phyloP scores from a whole-genome alignment of 441 rosid genomes.

The Pelargonium myrrhifolium region DNA sequence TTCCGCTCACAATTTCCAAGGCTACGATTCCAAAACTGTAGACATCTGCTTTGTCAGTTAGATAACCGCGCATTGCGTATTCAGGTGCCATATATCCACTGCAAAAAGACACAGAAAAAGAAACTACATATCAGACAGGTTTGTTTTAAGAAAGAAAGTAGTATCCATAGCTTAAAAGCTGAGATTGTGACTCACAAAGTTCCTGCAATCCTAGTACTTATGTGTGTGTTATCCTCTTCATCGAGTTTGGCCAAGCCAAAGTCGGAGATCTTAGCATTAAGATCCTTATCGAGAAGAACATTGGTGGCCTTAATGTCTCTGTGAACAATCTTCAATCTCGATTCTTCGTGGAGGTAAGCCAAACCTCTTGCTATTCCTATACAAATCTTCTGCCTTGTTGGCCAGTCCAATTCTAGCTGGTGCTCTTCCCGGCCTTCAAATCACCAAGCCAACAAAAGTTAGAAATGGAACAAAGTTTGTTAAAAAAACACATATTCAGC shows the following conservation, averaged over 20 bases:
- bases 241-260: conserved; percentile 77
- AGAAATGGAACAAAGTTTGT: not conserved
- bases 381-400: conserved; percentile 32
- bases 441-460: not conserved
- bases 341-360: conserved; percentile 47
- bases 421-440: conserved; percentile 25
- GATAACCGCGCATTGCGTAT: conserved; percentile 40
- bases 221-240: conserved; percentile 61
- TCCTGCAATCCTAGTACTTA: conserved; percentile 44
- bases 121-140: not conserved
- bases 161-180: not conserved
- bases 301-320: conserved; percentile 45
- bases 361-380: conserved; percentile 41
- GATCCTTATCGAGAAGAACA: conserved; percentile 34
- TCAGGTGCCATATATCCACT: conserved; percentile 55
- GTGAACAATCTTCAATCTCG: conserved; percentile 46
- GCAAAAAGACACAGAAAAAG: conserved; percentile 10
- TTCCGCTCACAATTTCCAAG: conserved; percentile 38
- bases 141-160: not conserved
- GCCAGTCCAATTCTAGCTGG: conserved; percentile 35
- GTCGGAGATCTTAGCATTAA: conserved; percentile 40
- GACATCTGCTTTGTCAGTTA: conserved; percentile 46
- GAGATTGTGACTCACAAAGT: conserved; percentile 30
- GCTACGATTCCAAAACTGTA: conserved; percentile 45
- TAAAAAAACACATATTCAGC: not conserved